These are phyloP conservation scores for Colletotrichum caudatum DNA, from an alignment of 2,329 filamentous ascomycete species.

Conservation along the genomic window DNA sequence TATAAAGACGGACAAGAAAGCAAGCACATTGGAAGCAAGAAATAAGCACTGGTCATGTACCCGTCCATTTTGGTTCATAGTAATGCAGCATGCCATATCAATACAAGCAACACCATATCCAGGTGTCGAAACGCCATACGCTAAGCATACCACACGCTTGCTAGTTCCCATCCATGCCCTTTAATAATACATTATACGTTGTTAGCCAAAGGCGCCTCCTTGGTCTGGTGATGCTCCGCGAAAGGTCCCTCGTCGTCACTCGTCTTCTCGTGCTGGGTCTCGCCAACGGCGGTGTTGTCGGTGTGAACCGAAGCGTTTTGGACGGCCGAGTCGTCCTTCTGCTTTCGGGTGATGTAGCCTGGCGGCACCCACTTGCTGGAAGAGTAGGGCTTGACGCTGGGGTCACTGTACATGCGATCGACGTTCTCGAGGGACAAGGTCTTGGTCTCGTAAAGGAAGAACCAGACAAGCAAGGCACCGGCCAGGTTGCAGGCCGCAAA, in stretches of 20 bases:
- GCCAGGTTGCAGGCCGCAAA: conserved; percentile 72
- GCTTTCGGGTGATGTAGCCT: conserved; percentile 57
- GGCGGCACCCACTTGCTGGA: conserved; percentile 65
- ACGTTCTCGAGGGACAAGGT: conserved; percentile 77
- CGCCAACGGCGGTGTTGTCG: conserved; percentile 17
- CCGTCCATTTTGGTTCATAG: too few relatives aligned
- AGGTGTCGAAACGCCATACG: not conserved
- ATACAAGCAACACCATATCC: not conserved
- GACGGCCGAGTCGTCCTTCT: conserved; percentile 48
- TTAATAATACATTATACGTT: not conserved
- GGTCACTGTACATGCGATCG: conserved; percentile 76
- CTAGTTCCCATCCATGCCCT: not conserved
- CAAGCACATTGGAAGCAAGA: not conserved
- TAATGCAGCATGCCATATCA: not conserved
- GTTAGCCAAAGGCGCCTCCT: conserved; percentile 15
- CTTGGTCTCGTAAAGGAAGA: conserved; percentile 76
- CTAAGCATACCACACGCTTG: not conserved
- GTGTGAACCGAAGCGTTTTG: conserved; percentile 22
- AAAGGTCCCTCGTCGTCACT: conserved; percentile 30
- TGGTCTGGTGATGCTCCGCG: conserved; percentile 28
- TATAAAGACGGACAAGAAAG: not conserved
- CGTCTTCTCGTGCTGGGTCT: conserved; percentile 21
- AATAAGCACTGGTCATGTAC: not conserved
- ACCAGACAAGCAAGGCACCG: conserved; percentile 71
- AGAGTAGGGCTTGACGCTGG: conserved; percentile 69